These are phyloP conservation scores for Solanum commersonii DNA, from an alignment of 257 asterid species.

Conservation along the genomic window DNA sequence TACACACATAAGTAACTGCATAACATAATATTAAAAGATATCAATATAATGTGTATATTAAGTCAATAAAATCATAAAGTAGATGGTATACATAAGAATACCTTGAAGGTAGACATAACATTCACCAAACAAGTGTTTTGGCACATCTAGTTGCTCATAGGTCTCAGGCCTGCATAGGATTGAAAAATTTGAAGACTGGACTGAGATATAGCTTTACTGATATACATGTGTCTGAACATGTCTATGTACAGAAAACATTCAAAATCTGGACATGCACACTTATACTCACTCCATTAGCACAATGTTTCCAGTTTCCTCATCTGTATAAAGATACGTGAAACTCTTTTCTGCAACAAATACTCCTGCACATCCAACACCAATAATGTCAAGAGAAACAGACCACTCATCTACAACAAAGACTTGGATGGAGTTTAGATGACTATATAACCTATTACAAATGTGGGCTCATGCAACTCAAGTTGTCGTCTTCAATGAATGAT, in stretches of 20 bases:
- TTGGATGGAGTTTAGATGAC: not conserved
- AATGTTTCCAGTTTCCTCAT: constrained; percentile 68
- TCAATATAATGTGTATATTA: not conserved
- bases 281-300: constrained; percentile 87
- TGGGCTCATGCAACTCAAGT: not conserved
- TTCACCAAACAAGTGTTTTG: constrained; percentile 80
- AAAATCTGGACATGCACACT: constrained; percentile 2
- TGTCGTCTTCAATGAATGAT: not conserved
- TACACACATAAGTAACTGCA: not conserved
- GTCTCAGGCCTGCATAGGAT: constrained; percentile 52
- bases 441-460: not conserved
- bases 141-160: constrained; percentile 72
- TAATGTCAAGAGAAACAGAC: not conserved
- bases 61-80: not conserved
- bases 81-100: constrained; percentile 14
- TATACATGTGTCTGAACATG: not conserved
- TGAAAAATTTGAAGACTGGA: constrained; percentile 4
- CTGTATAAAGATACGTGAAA: constrained; percentile 67
- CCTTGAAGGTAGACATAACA: constrained; percentile 82
- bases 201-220: not conserved
- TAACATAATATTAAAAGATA: not conserved
- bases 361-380: constrained; percentile 37
- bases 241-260: not conserved
- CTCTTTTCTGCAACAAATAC: constrained; percentile 64
- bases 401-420: not conserved